Percentiles rank a stretch among this genome's conserved stretches.
Conservation (phyloP, 208 protist genomes). For the Vickermania spadyakhi region DNA sequence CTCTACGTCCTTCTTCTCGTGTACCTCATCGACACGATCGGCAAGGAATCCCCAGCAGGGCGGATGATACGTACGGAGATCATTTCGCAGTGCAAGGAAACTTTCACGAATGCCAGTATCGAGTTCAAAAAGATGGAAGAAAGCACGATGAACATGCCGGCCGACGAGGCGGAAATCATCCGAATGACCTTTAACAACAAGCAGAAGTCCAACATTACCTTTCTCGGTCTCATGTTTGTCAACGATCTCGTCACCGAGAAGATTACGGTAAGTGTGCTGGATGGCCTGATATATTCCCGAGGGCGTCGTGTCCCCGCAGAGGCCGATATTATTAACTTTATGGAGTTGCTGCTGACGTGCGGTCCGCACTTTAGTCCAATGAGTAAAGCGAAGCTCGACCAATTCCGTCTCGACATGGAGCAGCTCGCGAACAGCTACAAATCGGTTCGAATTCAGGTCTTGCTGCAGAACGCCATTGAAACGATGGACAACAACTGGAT, state of each 20-base stretch:
- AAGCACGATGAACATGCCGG: slow-evolving; percentile 26
- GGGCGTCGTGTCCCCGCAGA: slow-evolving; percentile 43
- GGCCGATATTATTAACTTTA: slow-evolving; percentile 69
- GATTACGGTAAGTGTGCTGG: slow-evolving; percentile 55
- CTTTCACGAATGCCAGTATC: slow-evolving; percentile 46
- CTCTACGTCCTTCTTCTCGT: slow-evolving; percentile 75
- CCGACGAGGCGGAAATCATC: slow-evolving; percentile 49
- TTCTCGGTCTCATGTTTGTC: slow-evolving; percentile 70
- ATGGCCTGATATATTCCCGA: slow-evolving; percentile 63
- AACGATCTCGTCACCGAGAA: slow-evolving; percentile 38
- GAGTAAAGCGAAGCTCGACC: slow-evolving; percentile 25
- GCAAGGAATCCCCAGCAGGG: slow-evolving; percentile 49
- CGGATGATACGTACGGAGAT: slow-evolving; percentile 61
- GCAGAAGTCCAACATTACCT: slow-evolving; percentile 83
- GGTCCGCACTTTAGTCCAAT: slow-evolving; percentile 37
- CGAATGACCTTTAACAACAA: slow-evolving; percentile 53
- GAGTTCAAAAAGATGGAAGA: slow-evolving; percentile 32
- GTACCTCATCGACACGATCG: slow-evolving; percentile 60
- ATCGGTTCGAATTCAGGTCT: slow-evolving; percentile 71
- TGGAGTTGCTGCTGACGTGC: slow-evolving; percentile 69
- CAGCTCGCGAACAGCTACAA: slow-evolving; percentile 17
- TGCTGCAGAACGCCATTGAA: slow-evolving; percentile 61
- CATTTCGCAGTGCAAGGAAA: slow-evolving; percentile 57
- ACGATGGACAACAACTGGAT: slow-evolving; percentile 80
- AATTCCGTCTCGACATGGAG: slow-evolving; percentile 12